These are phyloP conservation scores for Trichosporon sp. DNA, from an alignment of 1,284 basidiomycete genomes.

Conservation along the genomic window DNA sequence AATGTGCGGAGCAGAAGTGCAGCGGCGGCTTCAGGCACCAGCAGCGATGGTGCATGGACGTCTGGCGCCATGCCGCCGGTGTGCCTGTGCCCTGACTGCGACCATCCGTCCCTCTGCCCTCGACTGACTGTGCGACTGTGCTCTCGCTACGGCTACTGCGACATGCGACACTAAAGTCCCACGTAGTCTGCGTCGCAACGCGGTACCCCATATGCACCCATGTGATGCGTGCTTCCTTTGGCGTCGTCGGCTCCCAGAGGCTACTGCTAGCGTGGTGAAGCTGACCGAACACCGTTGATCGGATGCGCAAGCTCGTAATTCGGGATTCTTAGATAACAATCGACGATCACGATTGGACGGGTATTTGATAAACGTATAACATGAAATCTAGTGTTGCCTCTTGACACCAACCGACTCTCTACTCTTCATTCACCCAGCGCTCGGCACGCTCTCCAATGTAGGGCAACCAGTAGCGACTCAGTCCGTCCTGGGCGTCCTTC, in stretches of 20 bases:
- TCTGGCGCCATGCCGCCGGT: background rate
- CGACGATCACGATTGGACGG: no score
- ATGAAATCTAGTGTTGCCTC: background rate
- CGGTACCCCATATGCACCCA: no score
- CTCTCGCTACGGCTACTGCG: background rate
- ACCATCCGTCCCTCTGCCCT: background rate
- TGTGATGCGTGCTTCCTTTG: no score
- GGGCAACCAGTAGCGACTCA: constrained; percentile 61
- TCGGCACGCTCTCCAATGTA: constrained; percentile 65
- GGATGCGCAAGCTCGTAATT: no score
- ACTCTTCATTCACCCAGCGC: constrained; percentile 66
- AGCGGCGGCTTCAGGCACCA: background rate
- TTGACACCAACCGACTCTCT: constrained; percentile 18
- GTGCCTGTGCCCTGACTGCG: background rate
- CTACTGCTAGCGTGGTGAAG: no score
- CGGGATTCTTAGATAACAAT: no score
- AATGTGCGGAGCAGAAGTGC: background rate
- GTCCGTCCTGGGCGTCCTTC: constrained; percentile 57
- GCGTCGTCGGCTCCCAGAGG: no score
- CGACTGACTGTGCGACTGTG: background rate
- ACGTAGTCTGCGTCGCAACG: no score
- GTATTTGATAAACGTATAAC: background rate
- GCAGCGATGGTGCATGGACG: background rate
- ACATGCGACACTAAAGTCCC: background rate
- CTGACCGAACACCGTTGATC: no score